Evolutionary conservation across 371 early-diverging fungal species (phyloP).

Genomic region (Mucor saturninus): DNA sequence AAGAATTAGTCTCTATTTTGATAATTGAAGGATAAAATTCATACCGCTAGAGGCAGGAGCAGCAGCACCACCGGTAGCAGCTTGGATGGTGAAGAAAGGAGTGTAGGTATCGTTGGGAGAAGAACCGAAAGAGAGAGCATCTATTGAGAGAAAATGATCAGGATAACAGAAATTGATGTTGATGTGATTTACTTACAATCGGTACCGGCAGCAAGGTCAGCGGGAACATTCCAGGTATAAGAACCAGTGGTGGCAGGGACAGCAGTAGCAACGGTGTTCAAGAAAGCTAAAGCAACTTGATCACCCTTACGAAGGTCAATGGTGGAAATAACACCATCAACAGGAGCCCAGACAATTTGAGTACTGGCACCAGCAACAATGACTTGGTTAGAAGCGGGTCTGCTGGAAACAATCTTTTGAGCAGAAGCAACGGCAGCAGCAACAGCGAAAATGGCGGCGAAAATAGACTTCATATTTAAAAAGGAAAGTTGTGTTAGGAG

Average conservation of each 20-base stretch:
- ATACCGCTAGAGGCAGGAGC: slow-evolving; percentile 11
- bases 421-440: slow-evolving; percentile 42
- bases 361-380: slow-evolving; percentile 42
- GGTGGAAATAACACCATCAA: slow-evolving; percentile 37
- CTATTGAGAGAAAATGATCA: not conserved
- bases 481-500: slow-evolving; percentile 12
- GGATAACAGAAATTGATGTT: not conserved
- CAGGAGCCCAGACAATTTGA: slow-evolving; percentile 41
- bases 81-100: slow-evolving; percentile 47
- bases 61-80: slow-evolving; percentile 32
- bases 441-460: slow-evolving; percentile 44
- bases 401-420: slow-evolving; percentile 28
- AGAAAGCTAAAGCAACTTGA: slow-evolving; percentile 15
- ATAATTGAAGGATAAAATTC: slow-evolving; percentile 12
- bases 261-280: slow-evolving; percentile 30
- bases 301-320: slow-evolving; percentile 42
- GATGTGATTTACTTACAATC: slow-evolving; percentile 45
- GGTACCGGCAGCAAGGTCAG: slow-evolving; percentile 33
- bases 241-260: slow-evolving; percentile 36
- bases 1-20: not conserved
- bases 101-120: slow-evolving; percentile 27
- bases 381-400: slow-evolving; percentile 39
- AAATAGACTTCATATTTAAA: slow-evolving; percentile 35
- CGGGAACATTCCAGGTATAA: slow-evolving; percentile 48
- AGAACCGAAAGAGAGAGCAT: slow-evolving; percentile 22